phyloP scores from a whole-genome alignment of 257 asterid species.

The Apocynum venetum region DNA sequence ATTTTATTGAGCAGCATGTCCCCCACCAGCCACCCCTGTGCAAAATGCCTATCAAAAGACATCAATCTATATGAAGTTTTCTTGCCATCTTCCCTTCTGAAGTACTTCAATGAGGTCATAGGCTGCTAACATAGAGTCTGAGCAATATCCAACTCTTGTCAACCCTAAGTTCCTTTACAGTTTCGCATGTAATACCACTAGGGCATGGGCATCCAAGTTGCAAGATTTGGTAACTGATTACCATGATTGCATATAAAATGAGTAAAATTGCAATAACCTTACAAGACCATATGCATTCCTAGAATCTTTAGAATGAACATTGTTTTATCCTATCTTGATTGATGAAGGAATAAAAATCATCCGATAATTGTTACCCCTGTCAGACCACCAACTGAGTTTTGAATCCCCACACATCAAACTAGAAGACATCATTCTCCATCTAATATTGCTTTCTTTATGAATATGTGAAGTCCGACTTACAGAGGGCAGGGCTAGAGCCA shows the following conservation, averaged over 20 bases:
- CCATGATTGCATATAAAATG: background rate
- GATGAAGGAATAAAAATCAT: background rate
- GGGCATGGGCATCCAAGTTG: background rate
- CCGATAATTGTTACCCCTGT: background rate
- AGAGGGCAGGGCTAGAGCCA: background rate
- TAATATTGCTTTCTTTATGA: background rate
- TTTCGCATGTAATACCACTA: background rate
- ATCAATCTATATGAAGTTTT: background rate
- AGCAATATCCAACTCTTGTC: background rate
- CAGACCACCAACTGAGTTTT: background rate
- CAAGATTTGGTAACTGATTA: background rate
- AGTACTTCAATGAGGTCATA: background rate
- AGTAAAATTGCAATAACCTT: background rate
- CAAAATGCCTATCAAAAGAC: background rate
- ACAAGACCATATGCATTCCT: background rate
- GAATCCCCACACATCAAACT: background rate
- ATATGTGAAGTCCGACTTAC: background rate
- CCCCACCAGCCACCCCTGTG: background rate
- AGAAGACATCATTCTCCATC: background rate
- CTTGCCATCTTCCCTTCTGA: background rate
- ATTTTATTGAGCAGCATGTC: background rate
- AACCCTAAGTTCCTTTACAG: background rate
- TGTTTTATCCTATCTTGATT: background rate
- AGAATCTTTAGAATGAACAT: background rate
- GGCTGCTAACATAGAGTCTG: background rate